These are phyloP conservation scores for Boletus hoseneyae DNA, from an alignment of 1,284 basidiomycete species.

Conservation along the genomic window DNA sequence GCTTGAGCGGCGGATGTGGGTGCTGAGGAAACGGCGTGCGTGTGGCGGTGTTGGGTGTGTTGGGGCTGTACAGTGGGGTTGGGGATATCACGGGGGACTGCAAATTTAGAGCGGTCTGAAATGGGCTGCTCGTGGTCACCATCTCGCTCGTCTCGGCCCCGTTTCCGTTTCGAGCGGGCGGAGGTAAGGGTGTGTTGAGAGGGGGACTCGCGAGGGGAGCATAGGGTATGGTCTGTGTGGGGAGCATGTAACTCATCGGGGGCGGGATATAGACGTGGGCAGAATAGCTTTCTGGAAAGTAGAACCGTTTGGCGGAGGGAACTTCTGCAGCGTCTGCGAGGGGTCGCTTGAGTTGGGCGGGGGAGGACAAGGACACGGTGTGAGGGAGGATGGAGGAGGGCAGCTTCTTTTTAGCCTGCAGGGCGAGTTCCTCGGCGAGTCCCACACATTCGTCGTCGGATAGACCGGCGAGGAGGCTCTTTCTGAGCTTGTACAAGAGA, in stretches of 20 bases:
- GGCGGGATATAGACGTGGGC: conserved; percentile 33
- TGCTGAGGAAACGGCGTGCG: conserved; percentile 43
- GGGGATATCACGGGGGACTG: conserved; percentile 22
- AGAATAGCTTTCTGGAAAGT: conserved; percentile 28
- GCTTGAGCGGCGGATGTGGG: conserved; percentile 55
- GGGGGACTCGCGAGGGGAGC: conserved; percentile 23
- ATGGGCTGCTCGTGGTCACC: conserved; percentile 21
- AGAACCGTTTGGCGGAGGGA: conserved; percentile 29
- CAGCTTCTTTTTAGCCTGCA: conserved; percentile 37
- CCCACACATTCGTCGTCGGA: conserved; percentile 54
- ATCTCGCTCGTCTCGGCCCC: conserved; percentile 19
- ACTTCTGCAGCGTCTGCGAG: conserved; percentile 25
- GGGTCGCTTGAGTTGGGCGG: conserved; percentile 22
- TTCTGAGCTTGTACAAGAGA: conserved; percentile 56
- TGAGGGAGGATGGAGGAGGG: background rate
- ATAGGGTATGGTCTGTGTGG: conserved; percentile 29
- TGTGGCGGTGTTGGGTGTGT: conserved; percentile 14
- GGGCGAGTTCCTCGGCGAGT: conserved; percentile 49
- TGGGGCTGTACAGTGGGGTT: conserved; percentile 21
- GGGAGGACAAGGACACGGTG: background rate
- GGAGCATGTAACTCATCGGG: conserved; percentile 29
- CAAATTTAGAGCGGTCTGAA: conserved; percentile 15
- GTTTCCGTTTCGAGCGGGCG: conserved; percentile 13
- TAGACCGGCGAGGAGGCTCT: conserved; percentile 53
- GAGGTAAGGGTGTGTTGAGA: conserved; percentile 11